Evolutionary conservation across 352 stramenopile species (phyloP).

Genomic region (Thraustotheca clavata): DNA sequence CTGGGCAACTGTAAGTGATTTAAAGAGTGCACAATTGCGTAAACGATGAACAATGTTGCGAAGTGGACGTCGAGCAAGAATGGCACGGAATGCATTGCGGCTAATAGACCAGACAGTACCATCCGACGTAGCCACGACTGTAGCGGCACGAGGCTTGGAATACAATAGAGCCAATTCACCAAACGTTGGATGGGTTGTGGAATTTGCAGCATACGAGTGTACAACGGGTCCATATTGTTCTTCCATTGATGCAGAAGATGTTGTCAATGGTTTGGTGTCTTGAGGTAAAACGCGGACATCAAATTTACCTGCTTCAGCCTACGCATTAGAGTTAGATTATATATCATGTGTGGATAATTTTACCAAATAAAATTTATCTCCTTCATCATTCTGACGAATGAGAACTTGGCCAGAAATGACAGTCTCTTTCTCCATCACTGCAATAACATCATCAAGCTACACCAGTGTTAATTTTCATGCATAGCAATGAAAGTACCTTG

Average conservation of each 20-base stretch:
- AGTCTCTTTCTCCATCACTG: conserved; percentile 72
- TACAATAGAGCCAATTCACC: conserved; percentile 85
- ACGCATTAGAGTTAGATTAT: background rate
- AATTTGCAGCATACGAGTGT: conserved; percentile 57
- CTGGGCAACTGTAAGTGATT: conserved; percentile 77
- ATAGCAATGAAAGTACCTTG: too few relatives aligned
- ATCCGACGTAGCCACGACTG: conserved; percentile 50
- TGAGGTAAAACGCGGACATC: conserved; percentile 63
- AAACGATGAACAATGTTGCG: conserved; percentile 71
- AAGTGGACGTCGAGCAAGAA: conserved; percentile 83
- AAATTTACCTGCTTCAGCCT: conserved; percentile 72
- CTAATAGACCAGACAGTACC: conserved; percentile 87
- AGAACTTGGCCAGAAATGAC: conserved; percentile 83
- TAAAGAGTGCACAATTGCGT: conserved; percentile 72
- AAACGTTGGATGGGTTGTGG: conserved; percentile 66
- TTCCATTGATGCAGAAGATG: background rate
- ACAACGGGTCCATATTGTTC: conserved; percentile 56
- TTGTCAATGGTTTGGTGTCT: background rate
- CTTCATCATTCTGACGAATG: conserved; percentile 87
- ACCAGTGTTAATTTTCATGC: background rate
- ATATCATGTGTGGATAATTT: background rate
- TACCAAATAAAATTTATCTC: conserved; percentile 92
- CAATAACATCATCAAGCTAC: conserved; percentile 72
- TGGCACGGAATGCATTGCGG: conserved; percentile 87
- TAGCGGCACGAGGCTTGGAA: conserved; percentile 67